Base-by-base conservation (phyloP, 2,329 filamentous ascomycete species). In the Plenodomus tracheiphilus region DNA sequence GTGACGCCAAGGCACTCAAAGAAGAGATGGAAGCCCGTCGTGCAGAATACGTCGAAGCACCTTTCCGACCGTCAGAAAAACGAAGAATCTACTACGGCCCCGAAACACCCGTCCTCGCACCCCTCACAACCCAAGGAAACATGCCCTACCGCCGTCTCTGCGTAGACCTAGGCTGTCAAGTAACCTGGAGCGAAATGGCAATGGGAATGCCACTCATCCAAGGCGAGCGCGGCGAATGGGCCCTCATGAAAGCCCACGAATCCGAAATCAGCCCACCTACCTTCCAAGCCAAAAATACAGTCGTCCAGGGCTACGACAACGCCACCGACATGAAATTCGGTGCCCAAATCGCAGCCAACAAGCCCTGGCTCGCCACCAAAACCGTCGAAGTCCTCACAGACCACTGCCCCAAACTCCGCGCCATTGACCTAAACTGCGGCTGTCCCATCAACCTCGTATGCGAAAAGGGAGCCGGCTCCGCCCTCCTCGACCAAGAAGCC, bases 151-250 rank as follows among this genome's bases (percentile, higher is more conserved):
- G 94, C 47, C 85, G 94, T 41, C 83, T 99, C 22, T 97, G 92
- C 66, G 86, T 91, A 11, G 88, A 92, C 46, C 81, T 97, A 19
- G 94, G 94, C 30, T 92, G 91, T 21, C 88, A 97, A 68, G 80
- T 96, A 41, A 99, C 94, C 0, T 99, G 96, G 77, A 97, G 93
- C 0, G 94, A 99, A 74, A 99, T 99, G 94, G 94, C 93, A 3
- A 89, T 99, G 82, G 86, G 90, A 21, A 77, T 96, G 72, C 92
- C 93, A 9, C 76, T 99, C 36, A 81, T 99, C 5, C 91, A 97
- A 72, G 94, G 94, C 30, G 84, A 88, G 56, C 95, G 93, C 74
- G 81, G 86, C 1, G 94, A 99, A 76, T 99, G 94, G 94, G 91
- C 94, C 17, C 79, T 99, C 46, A 84, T 97, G 80, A 95, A 94